Evolutionary conservation across 768 basidiomycete genomes (phyloP).

Genomic region (Pilatotrama ljubarskyi): DNA sequence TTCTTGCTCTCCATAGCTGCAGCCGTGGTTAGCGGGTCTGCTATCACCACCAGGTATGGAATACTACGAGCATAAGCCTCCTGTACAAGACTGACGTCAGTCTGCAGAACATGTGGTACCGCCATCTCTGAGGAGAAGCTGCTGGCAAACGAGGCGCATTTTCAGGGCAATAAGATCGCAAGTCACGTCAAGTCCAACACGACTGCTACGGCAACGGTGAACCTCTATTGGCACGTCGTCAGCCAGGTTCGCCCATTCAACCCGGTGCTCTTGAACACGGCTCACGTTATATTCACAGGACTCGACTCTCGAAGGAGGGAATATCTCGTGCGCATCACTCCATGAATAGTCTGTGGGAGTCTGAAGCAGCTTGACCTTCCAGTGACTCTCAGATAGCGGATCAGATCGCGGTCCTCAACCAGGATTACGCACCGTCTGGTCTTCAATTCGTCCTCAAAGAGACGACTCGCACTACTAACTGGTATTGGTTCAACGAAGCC

Average conservation of each 20-base stretch:
- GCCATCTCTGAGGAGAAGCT: conserved; percentile 38
- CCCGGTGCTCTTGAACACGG: too few species aligned
- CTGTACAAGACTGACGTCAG: too few species aligned
- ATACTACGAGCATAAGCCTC: too few species aligned
- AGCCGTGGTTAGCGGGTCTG: too few species aligned
- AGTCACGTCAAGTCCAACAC: conserved; percentile 8
- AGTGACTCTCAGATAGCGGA: conserved; percentile 39
- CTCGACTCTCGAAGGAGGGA: conserved; percentile 39
- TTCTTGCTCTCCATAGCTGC: too few species aligned
- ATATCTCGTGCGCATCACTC: conserved; percentile 39
- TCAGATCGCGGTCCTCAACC: conserved; percentile 45
- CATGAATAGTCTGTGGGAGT: too few species aligned
- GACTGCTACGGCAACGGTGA: too few species aligned
- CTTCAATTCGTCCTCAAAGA: conserved; percentile 42
- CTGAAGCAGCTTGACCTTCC: background rate
- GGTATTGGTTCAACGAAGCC: conserved; percentile 50
- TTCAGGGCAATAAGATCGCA: conserved; percentile 39
- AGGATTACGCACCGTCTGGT: conserved; percentile 39
- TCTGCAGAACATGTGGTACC: conserved; percentile 42
- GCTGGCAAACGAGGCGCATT: conserved; percentile 41
- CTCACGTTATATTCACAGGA: too few species aligned
- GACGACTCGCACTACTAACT: conserved; percentile 45
- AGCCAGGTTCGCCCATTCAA: too few species aligned
- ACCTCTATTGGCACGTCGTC: too few species aligned
- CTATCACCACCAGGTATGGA: too few species aligned